Evolutionary conservation across 495 filamentous ascomycete species (phyloP), one percentile per base, ranked within the genome.

Genomic region (Cenococcum geophilum): DNA sequence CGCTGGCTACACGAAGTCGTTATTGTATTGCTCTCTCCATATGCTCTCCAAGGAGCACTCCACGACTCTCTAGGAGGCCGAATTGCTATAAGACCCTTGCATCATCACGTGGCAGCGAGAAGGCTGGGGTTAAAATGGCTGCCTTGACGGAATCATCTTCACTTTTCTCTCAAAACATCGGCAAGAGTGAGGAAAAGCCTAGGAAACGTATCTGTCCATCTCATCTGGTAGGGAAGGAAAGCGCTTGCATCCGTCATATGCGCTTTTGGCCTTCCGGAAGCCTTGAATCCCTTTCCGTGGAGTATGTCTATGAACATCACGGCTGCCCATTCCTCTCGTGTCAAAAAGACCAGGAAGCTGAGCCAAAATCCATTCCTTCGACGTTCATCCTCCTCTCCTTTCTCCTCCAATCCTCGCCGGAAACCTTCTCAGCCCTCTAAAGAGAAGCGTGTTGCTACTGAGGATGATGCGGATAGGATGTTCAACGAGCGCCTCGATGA

Each of bases 401-500:
- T 60, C 9, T 18, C 58, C 5, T 47, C 40, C 4, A 68, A 58
- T 55, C 64, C 71, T 20, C 53, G 66, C 37, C 49, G 62, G 5
- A 68, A 67, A 16, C 52, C 61, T 14, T 69, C 66, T 4, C 54
- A 61, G 42, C 40, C 45, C 40, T 60, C 56, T 12, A n/a, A 27
- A 18, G 21, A 53, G 34, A 52, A 64, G 55, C 32, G 43, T 11
- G 23, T 4, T 6, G 4, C 27, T 18, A 1, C 47, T 16, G 58
- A 60, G 9, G 57, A 58, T 14, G 75, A 78, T 32, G 69, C 72
- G 47, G 76, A 77, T 52, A 73, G 76, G 4, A 73, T 77, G 47
- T 61, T 74, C 43, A 74, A 74, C 20, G 78, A 84, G 43, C 78
- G 78, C 18, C 78, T 87, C 1, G 77, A 82, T 27, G 81, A 86